A percentile compares a stretch with the other conserved stretches of the same genome.
Conservation (phyloP, 768 basidiomycete genomes). For the Lentinula edodes region DNA sequence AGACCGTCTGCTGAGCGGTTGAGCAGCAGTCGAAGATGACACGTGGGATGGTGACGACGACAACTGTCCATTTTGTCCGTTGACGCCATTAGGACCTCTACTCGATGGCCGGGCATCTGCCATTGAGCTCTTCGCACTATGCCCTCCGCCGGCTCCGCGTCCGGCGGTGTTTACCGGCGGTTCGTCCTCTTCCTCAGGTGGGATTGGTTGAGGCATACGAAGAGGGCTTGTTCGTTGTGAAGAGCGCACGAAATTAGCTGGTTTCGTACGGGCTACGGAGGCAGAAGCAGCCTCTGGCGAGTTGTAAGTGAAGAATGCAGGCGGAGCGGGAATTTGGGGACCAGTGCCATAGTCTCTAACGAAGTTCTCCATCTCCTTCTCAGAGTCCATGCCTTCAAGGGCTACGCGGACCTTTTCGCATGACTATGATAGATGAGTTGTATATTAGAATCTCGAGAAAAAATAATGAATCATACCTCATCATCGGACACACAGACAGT, state of each 20-base stretch:
- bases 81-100: conserved; percentile 18
- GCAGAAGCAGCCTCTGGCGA: conserved; percentile 1
- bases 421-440: conserved; percentile 33
- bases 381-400: conserved; percentile 63
- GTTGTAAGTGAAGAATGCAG: conserved; percentile 44
- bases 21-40: conserved; percentile 14
- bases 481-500: conserved; percentile 94
- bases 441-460: not conserved
- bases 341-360: conserved; percentile 66
- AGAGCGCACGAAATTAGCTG: conserved; percentile 5
- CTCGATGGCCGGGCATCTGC: conserved; percentile 23
- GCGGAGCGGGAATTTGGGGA: conserved; percentile 56
- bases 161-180: conserved; percentile 58
- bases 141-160: conserved; percentile 59
- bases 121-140: conserved; percentile 30
- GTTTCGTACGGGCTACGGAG: not conserved
- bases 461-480: conserved; percentile 52
- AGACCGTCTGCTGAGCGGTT: conserved; percentile 17
- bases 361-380: conserved; percentile 62
- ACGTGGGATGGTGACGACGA: conserved; percentile 8
- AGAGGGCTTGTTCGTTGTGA: conserved; percentile 1
- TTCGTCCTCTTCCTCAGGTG: conserved; percentile 37
- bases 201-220: not conserved
- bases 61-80: conserved; percentile 19
- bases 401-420: conserved; percentile 65